A percentile compares a stretch with the other conserved stretches of the same genome.
phyloP scores from a whole-genome alignment of 257 asterid species.

The Galeopsis tetrahit region DNA sequence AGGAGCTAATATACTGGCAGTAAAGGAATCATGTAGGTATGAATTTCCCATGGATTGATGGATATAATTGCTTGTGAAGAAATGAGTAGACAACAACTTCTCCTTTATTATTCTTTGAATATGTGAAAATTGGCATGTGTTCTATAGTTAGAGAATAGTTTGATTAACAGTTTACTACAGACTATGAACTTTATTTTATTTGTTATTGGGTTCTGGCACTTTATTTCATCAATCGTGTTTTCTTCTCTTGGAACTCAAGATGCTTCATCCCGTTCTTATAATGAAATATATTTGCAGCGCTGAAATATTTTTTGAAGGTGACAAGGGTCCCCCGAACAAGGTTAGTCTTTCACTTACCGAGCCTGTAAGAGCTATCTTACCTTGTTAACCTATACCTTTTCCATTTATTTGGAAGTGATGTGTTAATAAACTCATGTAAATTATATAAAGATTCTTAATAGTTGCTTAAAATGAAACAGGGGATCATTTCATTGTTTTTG shows the following conservation, averaged over 20 bases:
- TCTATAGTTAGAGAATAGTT: neutral
- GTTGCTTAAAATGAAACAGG: neutral
- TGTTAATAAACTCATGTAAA: neutral
- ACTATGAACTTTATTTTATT: neutral
- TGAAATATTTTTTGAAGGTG: conserved; percentile 87
- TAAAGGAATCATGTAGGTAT: conserved; percentile 93
- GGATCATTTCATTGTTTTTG: too few relatives aligned
- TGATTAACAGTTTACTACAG: conserved; percentile 8
- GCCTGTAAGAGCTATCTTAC: neutral
- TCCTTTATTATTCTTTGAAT: neutral
- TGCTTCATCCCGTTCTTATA: too few relatives aligned
- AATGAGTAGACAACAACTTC: neutral
- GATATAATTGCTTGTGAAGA: neutral
- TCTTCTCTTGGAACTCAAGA: too few relatives aligned
- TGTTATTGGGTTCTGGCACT: neutral
- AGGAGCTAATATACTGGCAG: conserved; percentile 77
- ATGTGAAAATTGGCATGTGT: neutral
- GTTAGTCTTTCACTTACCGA: conserved; percentile 47
- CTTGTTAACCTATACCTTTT: neutral
- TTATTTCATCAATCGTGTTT: neutral
- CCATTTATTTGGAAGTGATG: neutral
- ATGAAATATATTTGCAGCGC: conserved; percentile 68
- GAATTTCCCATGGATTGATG: conserved; percentile 22
- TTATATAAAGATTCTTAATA: neutral
- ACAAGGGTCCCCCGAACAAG: conserved; percentile 92